Evolutionary conservation across 331 rosid species (phyloP), one percentile per base, ranked within the genome.

Genomic region (Rosa hybrid): DNA sequence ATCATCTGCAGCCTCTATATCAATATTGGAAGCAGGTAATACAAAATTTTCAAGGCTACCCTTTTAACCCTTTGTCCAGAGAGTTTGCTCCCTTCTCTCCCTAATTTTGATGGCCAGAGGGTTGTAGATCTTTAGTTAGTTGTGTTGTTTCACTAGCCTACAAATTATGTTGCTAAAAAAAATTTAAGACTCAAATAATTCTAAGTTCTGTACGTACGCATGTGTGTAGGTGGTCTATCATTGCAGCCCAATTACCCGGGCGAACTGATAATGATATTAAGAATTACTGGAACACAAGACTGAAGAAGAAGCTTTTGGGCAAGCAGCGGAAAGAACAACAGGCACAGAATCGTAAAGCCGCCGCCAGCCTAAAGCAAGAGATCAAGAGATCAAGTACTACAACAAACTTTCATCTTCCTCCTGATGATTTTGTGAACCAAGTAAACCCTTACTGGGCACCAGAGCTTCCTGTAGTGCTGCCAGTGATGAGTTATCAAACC

Each of bases 211-310:
- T 14, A 20, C 25, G 72, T 25, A 12, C 16, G 17, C 12, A 23
- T 48, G 30, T 18, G 5, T 74, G 77, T 67, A 95, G 99, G 90
- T 96, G 99, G 99, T 96, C 99, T 11, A 90, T 96, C 51, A 96
- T 96, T 70, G 99, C 99, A 75, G 97, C 94, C 0, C 99, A 93
- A 25, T 82, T 96, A 82, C 99, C 97, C 1, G 99, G 99, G 50
- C 84, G 99, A 75, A 96, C 99, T 0, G 99, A 96, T 77, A 96
- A 96, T 68, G 99, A 96, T 72, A 93, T 96, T 68, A 96, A 96
- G 92, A 96, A 96, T 72, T 96, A 96, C 80, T 96, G 99, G 99
- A 96, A 96, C 84, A 96, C 99, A 0, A 91, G 91, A 86, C 81
- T 96, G 85, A 96, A 93, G 94, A 96, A 96, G 86, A 96, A 96